phyloP scores from a whole-genome alignment of 2,329 filamentous ascomycete species.

The Fusarium solani-melongenae region DNA sequence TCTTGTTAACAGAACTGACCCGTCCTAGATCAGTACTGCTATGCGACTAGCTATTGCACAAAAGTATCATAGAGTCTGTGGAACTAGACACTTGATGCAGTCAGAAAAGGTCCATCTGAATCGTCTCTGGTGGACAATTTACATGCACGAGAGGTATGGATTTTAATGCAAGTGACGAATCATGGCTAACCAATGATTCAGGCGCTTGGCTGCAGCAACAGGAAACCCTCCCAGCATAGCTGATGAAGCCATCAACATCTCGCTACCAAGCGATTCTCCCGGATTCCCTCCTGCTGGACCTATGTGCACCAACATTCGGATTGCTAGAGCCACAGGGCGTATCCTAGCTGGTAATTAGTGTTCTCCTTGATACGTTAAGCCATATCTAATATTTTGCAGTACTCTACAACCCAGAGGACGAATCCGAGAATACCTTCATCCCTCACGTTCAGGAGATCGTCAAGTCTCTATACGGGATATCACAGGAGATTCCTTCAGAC shows the following conservation, averaged over 20 bases:
- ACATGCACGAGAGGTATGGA: conserved; percentile 45
- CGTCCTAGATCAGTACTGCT: conserved; percentile 42
- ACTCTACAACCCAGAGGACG: conserved; percentile 45
- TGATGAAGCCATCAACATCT: conserved; percentile 41
- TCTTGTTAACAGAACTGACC: not conserved
- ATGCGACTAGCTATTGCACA: conserved; percentile 43
- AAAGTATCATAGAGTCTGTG: conserved; percentile 44
- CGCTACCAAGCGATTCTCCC: conserved; percentile 41
- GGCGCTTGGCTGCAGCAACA: conserved; percentile 39
- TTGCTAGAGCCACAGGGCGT: conserved; percentile 38
- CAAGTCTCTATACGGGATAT: conserved; percentile 41
- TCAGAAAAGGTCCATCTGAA: conserved; percentile 43
- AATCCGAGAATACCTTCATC: conserved; percentile 45
- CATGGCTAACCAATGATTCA: not conserved
- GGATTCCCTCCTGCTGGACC: conserved; percentile 44
- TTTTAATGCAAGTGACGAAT: fast-evolving
- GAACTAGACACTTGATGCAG: conserved; percentile 41
- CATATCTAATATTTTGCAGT: conserved; percentile 12
- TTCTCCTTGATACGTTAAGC: fast-evolving
- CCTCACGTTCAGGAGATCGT: conserved; percentile 48
- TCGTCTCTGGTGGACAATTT: conserved; percentile 45
- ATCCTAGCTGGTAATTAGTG: conserved; percentile 38
- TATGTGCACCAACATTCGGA: conserved; percentile 45
- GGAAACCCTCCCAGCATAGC: conserved; percentile 41
- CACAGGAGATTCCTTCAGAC: conserved; percentile 41